phyloP scores from a whole-genome alignment of 2,329 filamentous ascomycete genomes.

The Aspergillus ochraceus region DNA sequence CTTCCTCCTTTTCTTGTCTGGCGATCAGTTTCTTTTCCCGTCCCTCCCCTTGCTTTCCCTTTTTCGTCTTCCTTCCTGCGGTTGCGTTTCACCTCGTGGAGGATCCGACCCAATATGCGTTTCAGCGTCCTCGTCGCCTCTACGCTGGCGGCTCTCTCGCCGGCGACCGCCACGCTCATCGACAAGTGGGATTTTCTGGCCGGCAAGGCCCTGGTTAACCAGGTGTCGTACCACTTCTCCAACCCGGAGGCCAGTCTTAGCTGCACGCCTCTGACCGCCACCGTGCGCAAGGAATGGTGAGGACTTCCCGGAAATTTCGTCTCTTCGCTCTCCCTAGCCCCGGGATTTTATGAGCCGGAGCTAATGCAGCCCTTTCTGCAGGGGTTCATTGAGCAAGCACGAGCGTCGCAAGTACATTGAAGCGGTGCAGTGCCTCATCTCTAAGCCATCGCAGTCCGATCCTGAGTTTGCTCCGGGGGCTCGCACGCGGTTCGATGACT shows the following conservation, averaged over 20 bases:
- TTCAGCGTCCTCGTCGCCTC: background rate
- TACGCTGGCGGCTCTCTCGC: background rate
- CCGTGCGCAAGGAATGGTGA: slow-evolving; percentile 21
- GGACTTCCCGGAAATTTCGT: background rate
- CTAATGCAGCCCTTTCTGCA: background rate
- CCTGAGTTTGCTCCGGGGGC: slow-evolving; percentile 42
- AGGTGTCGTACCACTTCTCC: slow-evolving; percentile 4
- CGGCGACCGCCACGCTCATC: background rate
- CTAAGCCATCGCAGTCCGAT: slow-evolving; percentile 11
- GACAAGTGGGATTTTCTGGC: slow-evolving; percentile 11
- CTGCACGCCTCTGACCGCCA: slow-evolving; percentile 16
- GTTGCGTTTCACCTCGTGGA: background rate
- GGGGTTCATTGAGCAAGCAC: slow-evolving; percentile 6
- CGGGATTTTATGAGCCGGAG: background rate
- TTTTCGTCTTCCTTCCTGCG: background rate
- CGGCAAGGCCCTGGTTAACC: slow-evolving; percentile 9
- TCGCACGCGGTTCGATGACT: slow-evolving; percentile 52
- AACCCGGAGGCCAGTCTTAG: background rate
- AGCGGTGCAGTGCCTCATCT: slow-evolving; percentile 46
- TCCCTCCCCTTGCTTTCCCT: background rate
- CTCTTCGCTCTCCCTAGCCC: background rate
- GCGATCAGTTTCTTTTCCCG: background rate
- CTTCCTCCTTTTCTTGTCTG: background rate
- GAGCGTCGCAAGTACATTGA: slow-evolving; percentile 40
- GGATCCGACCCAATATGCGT: background rate